Evolutionary conservation across 2,329 filamentous ascomycete genomes (phyloP), one percentile per base, ranked within the genome.

Genomic region (Bertia moriformis): DNA sequence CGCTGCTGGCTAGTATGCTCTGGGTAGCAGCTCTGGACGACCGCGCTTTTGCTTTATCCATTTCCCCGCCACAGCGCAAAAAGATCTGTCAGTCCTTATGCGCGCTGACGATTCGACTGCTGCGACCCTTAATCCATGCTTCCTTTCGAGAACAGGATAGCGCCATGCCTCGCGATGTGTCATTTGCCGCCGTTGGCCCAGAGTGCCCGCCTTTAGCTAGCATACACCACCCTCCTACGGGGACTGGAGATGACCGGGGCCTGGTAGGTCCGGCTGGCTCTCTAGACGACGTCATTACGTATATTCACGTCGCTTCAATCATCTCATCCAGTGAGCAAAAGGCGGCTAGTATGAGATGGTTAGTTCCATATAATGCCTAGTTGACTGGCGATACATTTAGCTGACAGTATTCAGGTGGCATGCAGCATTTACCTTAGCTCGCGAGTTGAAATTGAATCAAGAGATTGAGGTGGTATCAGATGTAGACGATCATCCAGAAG

Each of bases 371-470:
- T 27, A 27, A 10, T n/a, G 7, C 22, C 22, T 10, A 27, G 7
- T 27, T 27, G 22, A 27, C n/a, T 27, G 22, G 15, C 7, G 32
- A 7, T 35, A 18, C 10, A n/a, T 29, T n/a, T 29, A 10, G 24
- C 24, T 29, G 24, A 10, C 32, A n/a, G n/a, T 35, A 7, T 35
- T 12, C 10, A 35, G 32, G 32, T 35, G 32, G 32, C 32, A 35
- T 17, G 32, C 32, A 7, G 32, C 32, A 7, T 35, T 35, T 18
- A 35, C 32, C 32, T 15, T 35, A 14, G 32, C 32, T 7, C 12
- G 32, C 7, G 32, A 35, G 17, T 35, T 35, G 32, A 35, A 35
- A 35, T 18, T 35, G 12, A 35, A 35, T 15, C 32, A 35, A 17
- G 32, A 35, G 15, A 35, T 35, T 12, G 32, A 35, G 15, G 15